Evolutionary conservation across 345 rosid genomes (phyloP).

Genomic region (Rhodomyrtus tomentosa): DNA sequence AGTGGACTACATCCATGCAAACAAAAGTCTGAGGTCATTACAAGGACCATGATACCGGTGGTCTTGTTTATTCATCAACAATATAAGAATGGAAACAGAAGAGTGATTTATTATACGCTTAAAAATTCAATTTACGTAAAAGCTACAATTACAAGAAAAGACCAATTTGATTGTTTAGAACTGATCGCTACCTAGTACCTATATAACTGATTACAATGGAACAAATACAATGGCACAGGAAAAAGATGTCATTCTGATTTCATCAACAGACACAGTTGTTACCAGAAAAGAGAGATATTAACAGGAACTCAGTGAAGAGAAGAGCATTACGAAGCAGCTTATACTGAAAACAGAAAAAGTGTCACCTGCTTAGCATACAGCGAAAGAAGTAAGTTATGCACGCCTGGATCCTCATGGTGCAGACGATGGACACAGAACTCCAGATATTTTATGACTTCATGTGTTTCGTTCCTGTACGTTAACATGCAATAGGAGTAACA

Average conservation of each 20-base stretch:
- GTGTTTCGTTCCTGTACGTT: constrained; percentile 88
- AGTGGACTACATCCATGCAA: neutral
- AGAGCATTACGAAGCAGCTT: neutral
- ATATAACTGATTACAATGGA: neutral
- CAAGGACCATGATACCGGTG: neutral
- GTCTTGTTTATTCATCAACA: neutral
- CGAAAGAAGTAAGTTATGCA: constrained; percentile 91
- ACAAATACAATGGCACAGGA: neutral
- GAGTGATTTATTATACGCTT: neutral
- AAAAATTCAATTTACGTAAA: neutral
- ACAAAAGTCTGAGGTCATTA: neutral
- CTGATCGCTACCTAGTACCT: neutral
- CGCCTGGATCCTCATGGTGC: constrained; percentile 96
- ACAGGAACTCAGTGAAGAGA: neutral
- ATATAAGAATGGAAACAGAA: neutral
- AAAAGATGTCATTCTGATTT: neutral
- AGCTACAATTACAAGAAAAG: neutral
- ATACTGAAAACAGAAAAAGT: constrained; percentile 6
- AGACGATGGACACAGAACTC: constrained; percentile 84
- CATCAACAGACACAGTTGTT: neutral
- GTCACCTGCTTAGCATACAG: constrained; percentile 93
- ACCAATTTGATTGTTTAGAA: neutral
- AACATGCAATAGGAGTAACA: neutral
- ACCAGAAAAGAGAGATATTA: neutral
- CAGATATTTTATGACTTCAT: constrained; percentile 92